A percentile compares a stretch with the other conserved stretches of the same genome.
Evolutionary conservation across 495 filamentous ascomycete genomes (phyloP).

Genomic region (Penicillium subrubescens): DNA sequence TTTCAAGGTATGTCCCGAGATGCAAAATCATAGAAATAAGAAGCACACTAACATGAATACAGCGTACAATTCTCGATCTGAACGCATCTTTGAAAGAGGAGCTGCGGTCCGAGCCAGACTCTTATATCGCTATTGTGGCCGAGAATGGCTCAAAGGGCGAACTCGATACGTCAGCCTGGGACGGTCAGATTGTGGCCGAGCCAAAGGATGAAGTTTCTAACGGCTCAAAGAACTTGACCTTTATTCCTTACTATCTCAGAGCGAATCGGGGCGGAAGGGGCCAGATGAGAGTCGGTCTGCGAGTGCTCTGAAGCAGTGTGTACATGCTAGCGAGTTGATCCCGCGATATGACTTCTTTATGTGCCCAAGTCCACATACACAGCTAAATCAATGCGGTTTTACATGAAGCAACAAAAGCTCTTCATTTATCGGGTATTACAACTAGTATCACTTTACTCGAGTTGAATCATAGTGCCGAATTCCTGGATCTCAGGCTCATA

Average conservation of each 20-base stretch:
- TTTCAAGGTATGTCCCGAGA: slow-evolving; percentile 45
- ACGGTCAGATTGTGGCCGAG: slow-evolving; percentile 26
- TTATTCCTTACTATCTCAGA: slow-evolving; percentile 54
- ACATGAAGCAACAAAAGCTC: too few relatives aligned
- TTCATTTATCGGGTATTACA: too few relatives aligned
- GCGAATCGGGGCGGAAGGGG: slow-evolving; percentile 54
- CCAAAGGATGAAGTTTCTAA: slow-evolving; percentile 7
- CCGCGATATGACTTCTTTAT: too few relatives aligned
- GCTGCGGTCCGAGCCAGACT: slow-evolving; percentile 21
- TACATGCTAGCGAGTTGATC: neutral
- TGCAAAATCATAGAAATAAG: neutral
- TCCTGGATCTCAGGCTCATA: too few relatives aligned
- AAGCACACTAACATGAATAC: neutral
- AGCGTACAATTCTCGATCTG: slow-evolving; percentile 28
- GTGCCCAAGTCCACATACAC: too few relatives aligned
- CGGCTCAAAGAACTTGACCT: slow-evolving; percentile 36
- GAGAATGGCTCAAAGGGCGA: slow-evolving; percentile 36
- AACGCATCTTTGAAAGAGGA: slow-evolving; percentile 22
- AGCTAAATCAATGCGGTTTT: too few relatives aligned
- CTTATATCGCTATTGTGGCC: slow-evolving; percentile 37
- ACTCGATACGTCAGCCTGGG: slow-evolving; percentile 32
- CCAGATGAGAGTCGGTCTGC: slow-evolving; percentile 49
- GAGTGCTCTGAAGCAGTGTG: slow-evolving; percentile 4
- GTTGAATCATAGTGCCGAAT: too few relatives aligned
- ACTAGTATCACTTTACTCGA: too few relatives aligned